A percentile compares a stretch with the other conserved stretches of the same genome.
Evolutionary conservation across 768 basidiomycete genomes (phyloP).

Genomic region (Kwoniella heveanensis): DNA sequence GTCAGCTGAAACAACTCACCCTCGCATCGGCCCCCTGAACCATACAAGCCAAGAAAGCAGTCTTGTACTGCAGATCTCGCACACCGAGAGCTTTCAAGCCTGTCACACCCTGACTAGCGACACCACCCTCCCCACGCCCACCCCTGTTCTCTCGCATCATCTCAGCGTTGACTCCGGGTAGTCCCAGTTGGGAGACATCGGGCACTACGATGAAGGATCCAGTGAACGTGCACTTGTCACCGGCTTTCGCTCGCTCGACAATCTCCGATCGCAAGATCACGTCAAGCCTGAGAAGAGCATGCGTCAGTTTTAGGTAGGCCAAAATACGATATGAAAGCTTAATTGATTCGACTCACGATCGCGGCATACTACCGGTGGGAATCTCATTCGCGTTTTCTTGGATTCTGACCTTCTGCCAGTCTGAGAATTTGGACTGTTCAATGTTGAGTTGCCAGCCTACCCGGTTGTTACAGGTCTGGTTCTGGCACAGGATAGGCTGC

Average conservation of each 20-base stretch:
- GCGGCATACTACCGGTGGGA: conserved; percentile 97
- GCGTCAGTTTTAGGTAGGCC: too few relatives aligned
- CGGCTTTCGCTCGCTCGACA: conserved; percentile 98
- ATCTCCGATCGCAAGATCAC: conserved; percentile 93
- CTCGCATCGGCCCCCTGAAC: conserved; percentile 85
- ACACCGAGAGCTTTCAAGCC: conserved; percentile 94
- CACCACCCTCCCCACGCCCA: conserved; percentile 63
- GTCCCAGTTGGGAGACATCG: conserved; percentile 91
- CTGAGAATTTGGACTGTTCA: conserved; percentile 92
- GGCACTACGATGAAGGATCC: conserved; percentile 98
- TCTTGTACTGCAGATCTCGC: conserved; percentile 94
- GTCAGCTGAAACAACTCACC: conserved; percentile 61
- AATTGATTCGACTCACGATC: conserved; percentile 58
- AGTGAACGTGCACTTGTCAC: conserved; percentile 97
- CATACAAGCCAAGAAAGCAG: conserved; percentile 97
- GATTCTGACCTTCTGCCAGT: conserved; percentile 99
- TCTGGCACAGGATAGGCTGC: conserved; percentile 92
- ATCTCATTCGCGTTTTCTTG: conserved; percentile 99
- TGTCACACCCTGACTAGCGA: conserved; percentile 71
- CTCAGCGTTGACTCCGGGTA: conserved; percentile 92
- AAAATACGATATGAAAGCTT: too few relatives aligned
- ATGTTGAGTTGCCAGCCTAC: conserved; percentile 90
- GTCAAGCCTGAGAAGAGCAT: conserved; percentile 66
- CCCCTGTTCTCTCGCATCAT: conserved; percentile 81
- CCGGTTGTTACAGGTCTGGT: conserved; percentile 89